Evolutionary conservation across 2,329 filamentous ascomycete genomes (phyloP).

Genomic region (Botrytis aclada): DNA sequence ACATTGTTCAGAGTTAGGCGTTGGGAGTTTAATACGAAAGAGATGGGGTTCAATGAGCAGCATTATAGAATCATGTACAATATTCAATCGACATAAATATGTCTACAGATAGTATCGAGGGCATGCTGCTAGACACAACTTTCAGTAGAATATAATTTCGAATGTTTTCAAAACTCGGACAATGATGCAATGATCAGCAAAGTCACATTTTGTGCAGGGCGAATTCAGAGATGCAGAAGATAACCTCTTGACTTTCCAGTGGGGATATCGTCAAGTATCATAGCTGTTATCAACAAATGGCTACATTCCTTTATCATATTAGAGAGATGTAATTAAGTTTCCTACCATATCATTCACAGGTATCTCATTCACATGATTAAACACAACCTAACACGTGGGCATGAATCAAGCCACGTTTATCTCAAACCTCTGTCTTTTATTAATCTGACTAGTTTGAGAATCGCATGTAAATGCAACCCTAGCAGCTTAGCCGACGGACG

Average conservation of each 20-base stretch:
- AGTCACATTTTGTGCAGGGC: not conserved
- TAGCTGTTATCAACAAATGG: not conserved
- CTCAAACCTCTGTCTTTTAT: not conserved
- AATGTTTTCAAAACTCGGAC: not conserved
- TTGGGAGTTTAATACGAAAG: not conserved
- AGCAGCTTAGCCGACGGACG: not conserved
- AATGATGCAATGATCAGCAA: not conserved
- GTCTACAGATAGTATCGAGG: not conserved
- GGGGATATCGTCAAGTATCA: not conserved
- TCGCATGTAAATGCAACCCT: not conserved
- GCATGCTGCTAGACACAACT: not conserved
- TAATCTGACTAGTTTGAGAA: not conserved
- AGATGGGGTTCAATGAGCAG: no score
- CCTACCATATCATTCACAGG: not conserved
- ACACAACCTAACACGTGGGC: not conserved
- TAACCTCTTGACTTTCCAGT: not conserved
- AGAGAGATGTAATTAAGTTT: no score
- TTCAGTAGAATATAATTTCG: not conserved
- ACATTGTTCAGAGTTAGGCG: not conserved
- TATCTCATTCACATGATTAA: not conserved
- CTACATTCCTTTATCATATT: not conserved
- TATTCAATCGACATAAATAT: not conserved
- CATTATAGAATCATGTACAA: not conserved
- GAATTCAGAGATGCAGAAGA: not conserved
- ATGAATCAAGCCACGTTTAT: not conserved